Conservation (phyloP, 1,284 basidiomycete genomes). For the Malassezia globosa region DNA sequence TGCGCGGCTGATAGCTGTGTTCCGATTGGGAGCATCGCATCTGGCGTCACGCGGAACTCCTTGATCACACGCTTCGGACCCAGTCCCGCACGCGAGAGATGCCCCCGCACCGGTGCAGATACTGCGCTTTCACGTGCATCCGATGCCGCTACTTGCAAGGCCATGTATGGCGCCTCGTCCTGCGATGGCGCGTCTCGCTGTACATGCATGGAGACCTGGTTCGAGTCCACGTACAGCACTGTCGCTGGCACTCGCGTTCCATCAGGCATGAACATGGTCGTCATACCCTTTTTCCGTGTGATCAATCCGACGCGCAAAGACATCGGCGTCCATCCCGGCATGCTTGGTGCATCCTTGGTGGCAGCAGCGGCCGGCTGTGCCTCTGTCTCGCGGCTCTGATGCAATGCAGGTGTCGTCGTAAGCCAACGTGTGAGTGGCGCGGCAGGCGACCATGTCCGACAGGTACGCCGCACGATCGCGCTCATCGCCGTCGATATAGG, state of each 20-base stretch:
- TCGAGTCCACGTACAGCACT: conserved; percentile 67
- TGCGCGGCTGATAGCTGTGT: conserved; percentile 81
- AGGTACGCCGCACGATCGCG: too few relatives aligned
- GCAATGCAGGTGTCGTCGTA: too few relatives aligned
- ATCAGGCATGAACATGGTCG: conserved; percentile 77
- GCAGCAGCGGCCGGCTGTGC: neutral
- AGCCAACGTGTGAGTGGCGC: neutral
- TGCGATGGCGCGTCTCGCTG: neutral
- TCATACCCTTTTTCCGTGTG: conserved; percentile 92
- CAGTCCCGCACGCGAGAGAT: conserved; percentile 72
- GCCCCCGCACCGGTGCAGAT: conserved; percentile 81
- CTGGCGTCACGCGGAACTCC: conserved; percentile 78
- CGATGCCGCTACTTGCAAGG: conserved; percentile 50
- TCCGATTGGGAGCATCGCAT: conserved; percentile 80
- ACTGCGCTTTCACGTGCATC: conserved; percentile 50
- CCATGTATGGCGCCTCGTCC: conserved; percentile 22
- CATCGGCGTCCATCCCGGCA: conserved; percentile 61
- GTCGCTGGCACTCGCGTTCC: conserved; percentile 81
- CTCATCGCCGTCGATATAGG: too few relatives aligned
- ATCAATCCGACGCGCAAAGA: conserved; percentile 77
- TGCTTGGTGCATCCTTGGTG: neutral
- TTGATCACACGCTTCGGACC: conserved; percentile 73
- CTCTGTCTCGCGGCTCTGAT: neutral
- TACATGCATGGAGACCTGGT: conserved; percentile 32
- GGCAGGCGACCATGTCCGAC: neutral